A percentile compares a stretch with the other conserved stretches of the same genome.
These are phyloP conservation scores for Glycyrrhiza uralensis DNA, from an alignment of 306 rosid species.

Conservation along the genomic window DNA sequence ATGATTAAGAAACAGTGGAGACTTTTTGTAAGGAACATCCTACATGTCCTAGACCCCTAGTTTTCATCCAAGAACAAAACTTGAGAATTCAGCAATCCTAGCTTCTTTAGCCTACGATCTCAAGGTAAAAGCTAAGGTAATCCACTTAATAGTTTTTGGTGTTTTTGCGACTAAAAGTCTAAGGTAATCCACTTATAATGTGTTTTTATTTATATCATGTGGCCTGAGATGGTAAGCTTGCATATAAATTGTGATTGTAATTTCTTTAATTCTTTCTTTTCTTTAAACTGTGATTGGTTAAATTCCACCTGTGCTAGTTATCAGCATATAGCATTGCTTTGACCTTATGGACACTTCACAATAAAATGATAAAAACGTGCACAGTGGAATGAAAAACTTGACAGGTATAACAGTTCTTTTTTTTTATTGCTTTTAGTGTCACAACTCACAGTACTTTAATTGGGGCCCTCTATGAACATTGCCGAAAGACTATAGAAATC, in stretches of 20 bases:
- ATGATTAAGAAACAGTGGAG: not conserved
- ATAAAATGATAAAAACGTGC: not conserved
- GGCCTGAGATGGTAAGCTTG: too few relatives aligned
- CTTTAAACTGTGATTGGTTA: too few relatives aligned
- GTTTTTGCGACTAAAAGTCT: too few relatives aligned
- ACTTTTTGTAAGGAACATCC: not conserved
- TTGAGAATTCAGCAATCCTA: not conserved
- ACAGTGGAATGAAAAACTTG: not conserved
- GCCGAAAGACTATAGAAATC: not conserved
- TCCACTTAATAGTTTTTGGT: not conserved
- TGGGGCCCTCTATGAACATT: not conserved
- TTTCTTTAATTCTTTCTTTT: too few relatives aligned
- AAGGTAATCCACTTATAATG: too few relatives aligned
- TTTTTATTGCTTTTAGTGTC: not conserved
- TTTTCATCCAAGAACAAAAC: not conserved
- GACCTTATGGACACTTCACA: not conserved
- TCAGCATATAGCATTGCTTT: too few relatives aligned
- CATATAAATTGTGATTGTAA: too few relatives aligned
- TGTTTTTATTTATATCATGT: too few relatives aligned
- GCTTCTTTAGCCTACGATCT: not conserved
- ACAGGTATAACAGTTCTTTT: not conserved
- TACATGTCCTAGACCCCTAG: not conserved
- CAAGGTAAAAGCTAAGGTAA: not conserved
- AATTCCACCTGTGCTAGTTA: too few relatives aligned
- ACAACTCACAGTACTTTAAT: not conserved